Evolutionary conservation across 1,139 yeast genomes (phyloP).

Genomic region (Yamadazyma siamensis): DNA sequence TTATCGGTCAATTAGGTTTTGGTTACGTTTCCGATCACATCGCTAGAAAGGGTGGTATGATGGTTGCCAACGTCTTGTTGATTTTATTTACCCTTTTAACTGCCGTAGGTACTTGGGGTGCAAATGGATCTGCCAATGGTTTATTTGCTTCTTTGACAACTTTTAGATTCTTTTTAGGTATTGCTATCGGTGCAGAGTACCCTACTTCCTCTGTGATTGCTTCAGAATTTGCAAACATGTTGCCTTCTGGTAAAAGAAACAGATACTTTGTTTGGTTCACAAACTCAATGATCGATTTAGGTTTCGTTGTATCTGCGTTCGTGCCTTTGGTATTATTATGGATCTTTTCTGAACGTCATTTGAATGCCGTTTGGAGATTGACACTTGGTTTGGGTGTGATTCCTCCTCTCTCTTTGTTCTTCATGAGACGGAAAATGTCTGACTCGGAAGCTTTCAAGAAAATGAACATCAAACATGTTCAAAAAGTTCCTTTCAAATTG

Average conservation of each 20-base stretch:
- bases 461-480: conserved; percentile 61
- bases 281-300: conserved; percentile 80
- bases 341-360: conserved; percentile 70
- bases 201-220: conserved; percentile 94
- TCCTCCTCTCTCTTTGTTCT: conserved; percentile 76
- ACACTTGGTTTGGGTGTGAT: conserved; percentile 93
- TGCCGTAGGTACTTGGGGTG: conserved; percentile 84
- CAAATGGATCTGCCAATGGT: conserved; percentile 57
- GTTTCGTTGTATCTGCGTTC: conserved; percentile 80
- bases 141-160: conserved; percentile 78
- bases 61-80: conserved; percentile 67
- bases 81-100: conserved; percentile 73
- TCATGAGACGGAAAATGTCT: conserved; percentile 69
- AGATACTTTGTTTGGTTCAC: conserved; percentile 90
- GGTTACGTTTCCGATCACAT: conserved; percentile 78
- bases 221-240: conserved; percentile 80
- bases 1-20: conserved; percentile 77
- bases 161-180: conserved; percentile 82
- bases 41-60: conserved; percentile 79
- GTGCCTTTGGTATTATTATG: conserved; percentile 84
- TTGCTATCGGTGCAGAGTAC: conserved; percentile 86
- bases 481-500: conserved; percentile 61
- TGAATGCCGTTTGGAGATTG: conserved; percentile 86
- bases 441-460: conserved; percentile 72
- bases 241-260: conserved; percentile 81